These are phyloP conservation scores for Hypoxylon sp. DNA, from an alignment of 2,329 filamentous ascomycete genomes.

Conservation along the genomic window DNA sequence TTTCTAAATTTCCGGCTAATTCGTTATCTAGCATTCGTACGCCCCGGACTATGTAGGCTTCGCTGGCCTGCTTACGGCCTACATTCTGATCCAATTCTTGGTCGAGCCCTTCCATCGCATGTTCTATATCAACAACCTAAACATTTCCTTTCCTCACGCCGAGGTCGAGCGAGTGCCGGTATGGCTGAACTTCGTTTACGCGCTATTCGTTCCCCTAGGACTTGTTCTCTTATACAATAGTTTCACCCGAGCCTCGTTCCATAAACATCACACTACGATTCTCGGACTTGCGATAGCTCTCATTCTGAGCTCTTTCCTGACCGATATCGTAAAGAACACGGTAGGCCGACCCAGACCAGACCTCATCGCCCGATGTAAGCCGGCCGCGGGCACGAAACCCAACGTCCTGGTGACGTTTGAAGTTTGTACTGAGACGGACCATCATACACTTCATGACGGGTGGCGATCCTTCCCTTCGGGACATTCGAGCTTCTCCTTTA, in stretches of 20 bases:
- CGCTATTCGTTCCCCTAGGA: slow-evolving; percentile 74
- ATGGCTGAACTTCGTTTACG: slow-evolving; percentile 81
- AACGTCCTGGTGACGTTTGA: slow-evolving; percentile 68
- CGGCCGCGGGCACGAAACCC: slow-evolving; percentile 58
- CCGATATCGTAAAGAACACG: slow-evolving; percentile 89
- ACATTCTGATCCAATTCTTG: slow-evolving; percentile 72
- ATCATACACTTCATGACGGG: slow-evolving; percentile 78
- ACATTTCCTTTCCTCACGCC: slow-evolving; percentile 88
- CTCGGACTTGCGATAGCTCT: slow-evolving; percentile 82
- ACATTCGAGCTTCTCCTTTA: slow-evolving; percentile 81
- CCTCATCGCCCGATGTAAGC: slow-evolving; percentile 79
- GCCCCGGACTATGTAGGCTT: slow-evolving; percentile 89
- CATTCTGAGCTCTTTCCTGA: slow-evolving; percentile 81
- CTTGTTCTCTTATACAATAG: slow-evolving; percentile 73
- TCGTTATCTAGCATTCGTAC: slow-evolving; percentile 72
- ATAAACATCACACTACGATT: slow-evolving; percentile 86
- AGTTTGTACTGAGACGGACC: slow-evolving; percentile 76
- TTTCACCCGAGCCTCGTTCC: slow-evolving; percentile 67
- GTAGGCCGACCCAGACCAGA: slow-evolving; percentile 77
- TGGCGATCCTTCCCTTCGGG: slow-evolving; percentile 86
- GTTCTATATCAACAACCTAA: slow-evolving; percentile 86
- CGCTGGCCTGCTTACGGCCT: slow-evolving; percentile 71
- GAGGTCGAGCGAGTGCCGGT: slow-evolving; percentile 84
- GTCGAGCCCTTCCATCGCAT: slow-evolving; percentile 91
- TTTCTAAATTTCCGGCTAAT: slow-evolving; percentile 6